Evolutionary conservation across 2,329 filamentous ascomycete species (phyloP), one percentile per base, ranked within the genome.

Genomic region (Sporothrix globosa): DNA sequence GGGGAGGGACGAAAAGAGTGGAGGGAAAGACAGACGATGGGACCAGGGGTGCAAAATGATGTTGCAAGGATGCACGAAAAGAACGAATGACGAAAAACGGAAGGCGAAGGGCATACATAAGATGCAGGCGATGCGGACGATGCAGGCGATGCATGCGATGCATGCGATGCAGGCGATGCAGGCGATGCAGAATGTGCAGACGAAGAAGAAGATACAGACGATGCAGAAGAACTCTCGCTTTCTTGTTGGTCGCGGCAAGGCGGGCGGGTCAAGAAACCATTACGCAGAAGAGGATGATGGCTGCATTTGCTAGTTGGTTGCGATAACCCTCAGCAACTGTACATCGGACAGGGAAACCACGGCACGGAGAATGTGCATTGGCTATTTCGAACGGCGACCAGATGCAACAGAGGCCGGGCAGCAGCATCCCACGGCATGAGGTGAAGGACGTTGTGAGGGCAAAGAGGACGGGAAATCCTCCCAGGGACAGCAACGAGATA

Each of bases 211-310:
- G 5, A 30, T 5, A 30, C 30, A 5, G 30, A 30, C 30, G 34
- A 6, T 34, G 34, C 34, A 34, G 7, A 9, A 34, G 34, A 34
- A 4, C 34, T 34, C 34, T 34, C 34, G 13, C 50, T 5, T 41
- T 61, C 56, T 41, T 44, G 56, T 63, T 63, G 58, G 58, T n/a
- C 44, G 58, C 39, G 58, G 58, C 24, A 63, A 17, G 58, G 58
- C 39, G 58, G 58, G 39, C 41, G 58, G 58, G 14, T 27, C n/a
- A 17, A 24, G 39, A 44, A 27, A 63, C 5, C 30, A 60, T 11
- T 13, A 53, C 11, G 50, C 19, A 53, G n/a, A 54, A 30, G 24
- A 54, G 14, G 24, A 13, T 19, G 52, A 30, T 7, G 48, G 48
- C 48, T 50, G 48, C 19, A n/a, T 17, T n/a, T 19, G 19, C 6